Conservation (phyloP, 1,139 yeast genomes). For the Schwanniomyces etchellsii region DNA sequence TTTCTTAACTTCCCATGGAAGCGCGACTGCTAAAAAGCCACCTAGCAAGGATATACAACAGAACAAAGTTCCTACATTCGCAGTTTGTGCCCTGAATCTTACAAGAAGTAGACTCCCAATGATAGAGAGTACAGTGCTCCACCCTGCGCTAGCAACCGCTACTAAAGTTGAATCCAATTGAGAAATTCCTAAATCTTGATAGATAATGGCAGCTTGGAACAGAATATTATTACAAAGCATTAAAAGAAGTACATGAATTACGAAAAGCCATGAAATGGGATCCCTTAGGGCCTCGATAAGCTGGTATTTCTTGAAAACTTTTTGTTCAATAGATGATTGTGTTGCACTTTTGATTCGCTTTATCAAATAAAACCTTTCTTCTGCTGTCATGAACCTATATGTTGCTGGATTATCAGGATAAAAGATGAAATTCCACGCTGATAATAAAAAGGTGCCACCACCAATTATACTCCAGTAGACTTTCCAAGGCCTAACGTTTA, state of each 20-base stretch:
- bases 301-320: slow-evolving; percentile 36
- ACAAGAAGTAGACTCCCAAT: slow-evolving; percentile 21
- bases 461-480: slow-evolving; percentile 39
- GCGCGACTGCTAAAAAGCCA: slow-evolving; percentile 36
- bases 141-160: slow-evolving; percentile 47
- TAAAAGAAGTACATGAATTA: slow-evolving; percentile 29
- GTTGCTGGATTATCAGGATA: slow-evolving; percentile 43
- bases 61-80: slow-evolving; percentile 17
- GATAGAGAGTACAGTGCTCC: slow-evolving; percentile 27
- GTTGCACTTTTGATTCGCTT: slow-evolving; percentile 36
- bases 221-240: slow-evolving; percentile 44
- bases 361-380: slow-evolving; percentile 41
- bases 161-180: slow-evolving; percentile 41
- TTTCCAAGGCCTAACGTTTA: slow-evolving; percentile 13
- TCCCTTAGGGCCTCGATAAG: slow-evolving; percentile 40
- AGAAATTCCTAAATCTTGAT: slow-evolving; percentile 28
- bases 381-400: slow-evolving; percentile 26
- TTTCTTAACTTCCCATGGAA: slow-evolving; percentile 33
- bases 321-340: slow-evolving; percentile 40
- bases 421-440: slow-evolving; percentile 20
- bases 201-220: slow-evolving; percentile 41
- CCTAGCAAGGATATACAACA: no score
- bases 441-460: slow-evolving; percentile 29
- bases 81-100: slow-evolving; percentile 7
- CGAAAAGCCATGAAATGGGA: slow-evolving; percentile 42